These are phyloP conservation scores for Choiromyces venosus DNA, from an alignment of 495 filamentous ascomycete species.

Conservation along the genomic window DNA sequence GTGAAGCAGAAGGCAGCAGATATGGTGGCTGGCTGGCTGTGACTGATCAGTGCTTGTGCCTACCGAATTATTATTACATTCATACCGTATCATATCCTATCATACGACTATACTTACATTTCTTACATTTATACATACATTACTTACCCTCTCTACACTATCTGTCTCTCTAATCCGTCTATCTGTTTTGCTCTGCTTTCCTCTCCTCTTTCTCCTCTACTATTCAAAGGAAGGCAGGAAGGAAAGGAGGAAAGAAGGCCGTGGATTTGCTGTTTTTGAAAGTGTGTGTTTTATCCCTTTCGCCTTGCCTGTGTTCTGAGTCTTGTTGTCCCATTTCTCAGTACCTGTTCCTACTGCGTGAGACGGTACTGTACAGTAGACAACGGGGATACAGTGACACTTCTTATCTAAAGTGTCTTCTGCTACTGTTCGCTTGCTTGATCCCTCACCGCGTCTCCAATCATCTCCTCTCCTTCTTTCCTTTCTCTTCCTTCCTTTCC, in stretches of 20 bases:
- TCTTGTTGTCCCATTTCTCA: neutral
- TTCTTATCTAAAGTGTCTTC: neutral
- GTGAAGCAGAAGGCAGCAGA: neutral
- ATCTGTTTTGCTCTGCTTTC: slow-evolving; percentile 27
- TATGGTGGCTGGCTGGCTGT: neutral
- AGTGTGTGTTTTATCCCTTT: neutral
- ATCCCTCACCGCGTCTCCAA: slow-evolving; percentile 19
- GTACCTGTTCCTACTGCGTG: neutral
- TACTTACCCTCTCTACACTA: slow-evolving; percentile 20
- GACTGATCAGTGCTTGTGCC: neutral
- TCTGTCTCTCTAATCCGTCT: slow-evolving; percentile 18
- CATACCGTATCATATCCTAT: neutral
- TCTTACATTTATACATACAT: neutral
- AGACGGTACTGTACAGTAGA: neutral
- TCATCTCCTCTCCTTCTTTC: slow-evolving; percentile 9
- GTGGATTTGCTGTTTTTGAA: neutral
- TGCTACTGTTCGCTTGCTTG: neutral
- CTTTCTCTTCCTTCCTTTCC: neutral
- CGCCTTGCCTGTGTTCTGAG: neutral
- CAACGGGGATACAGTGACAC: neutral
- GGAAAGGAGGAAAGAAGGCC: neutral
- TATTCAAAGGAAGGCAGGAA: slow-evolving; percentile 5
- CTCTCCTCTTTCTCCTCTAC: slow-evolving; percentile 8
- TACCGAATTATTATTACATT: neutral
- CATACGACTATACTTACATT: neutral